Percentiles rank a stretch among this genome's conserved stretches.
phyloP scores from a whole-genome alignment of 129 eudicot genomes.

The Dittrichia graveolens region DNA sequence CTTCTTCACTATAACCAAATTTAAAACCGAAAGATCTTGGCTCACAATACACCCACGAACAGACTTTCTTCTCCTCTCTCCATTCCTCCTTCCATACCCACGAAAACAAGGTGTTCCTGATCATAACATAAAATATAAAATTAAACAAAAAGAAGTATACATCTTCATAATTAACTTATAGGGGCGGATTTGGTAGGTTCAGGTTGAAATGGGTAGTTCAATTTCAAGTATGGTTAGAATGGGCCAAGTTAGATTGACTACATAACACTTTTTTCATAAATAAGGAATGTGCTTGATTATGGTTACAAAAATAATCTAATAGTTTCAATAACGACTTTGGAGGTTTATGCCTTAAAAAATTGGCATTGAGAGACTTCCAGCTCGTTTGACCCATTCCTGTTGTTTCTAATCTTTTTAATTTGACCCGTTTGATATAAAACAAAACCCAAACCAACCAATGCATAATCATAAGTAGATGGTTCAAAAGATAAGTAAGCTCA shows the following conservation, averaged over 20 bases:
- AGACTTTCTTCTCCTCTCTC: conserved; percentile 70
- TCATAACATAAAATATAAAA: not conserved
- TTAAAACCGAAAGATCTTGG: conserved; percentile 61
- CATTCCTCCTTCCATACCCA: conserved; percentile 64
- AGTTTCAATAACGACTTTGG: no score
- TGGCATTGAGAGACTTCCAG: not conserved
- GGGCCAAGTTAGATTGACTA: no score
- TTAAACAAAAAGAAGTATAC: not conserved
- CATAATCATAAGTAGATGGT: not conserved
- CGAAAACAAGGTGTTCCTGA: conserved; percentile 59
- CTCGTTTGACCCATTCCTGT: not conserved
- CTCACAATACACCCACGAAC: conserved; percentile 69
- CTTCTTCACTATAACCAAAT: conserved; percentile 69
- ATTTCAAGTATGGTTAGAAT: no score
- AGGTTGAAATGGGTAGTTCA: no score
- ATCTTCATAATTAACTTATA: not conserved
- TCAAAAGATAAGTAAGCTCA: not conserved
- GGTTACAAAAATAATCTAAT: not conserved
- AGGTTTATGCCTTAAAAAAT: not conserved
- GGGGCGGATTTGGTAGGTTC: no score
- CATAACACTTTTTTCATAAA: no score
- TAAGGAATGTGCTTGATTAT: not conserved
- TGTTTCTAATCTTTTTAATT: not conserved
- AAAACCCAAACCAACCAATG: not conserved
- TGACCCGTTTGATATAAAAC: not conserved